Base-by-base conservation (phyloP, 2,329 filamentous ascomycete genomes). In the Fusarium keratoplasticum region DNA sequence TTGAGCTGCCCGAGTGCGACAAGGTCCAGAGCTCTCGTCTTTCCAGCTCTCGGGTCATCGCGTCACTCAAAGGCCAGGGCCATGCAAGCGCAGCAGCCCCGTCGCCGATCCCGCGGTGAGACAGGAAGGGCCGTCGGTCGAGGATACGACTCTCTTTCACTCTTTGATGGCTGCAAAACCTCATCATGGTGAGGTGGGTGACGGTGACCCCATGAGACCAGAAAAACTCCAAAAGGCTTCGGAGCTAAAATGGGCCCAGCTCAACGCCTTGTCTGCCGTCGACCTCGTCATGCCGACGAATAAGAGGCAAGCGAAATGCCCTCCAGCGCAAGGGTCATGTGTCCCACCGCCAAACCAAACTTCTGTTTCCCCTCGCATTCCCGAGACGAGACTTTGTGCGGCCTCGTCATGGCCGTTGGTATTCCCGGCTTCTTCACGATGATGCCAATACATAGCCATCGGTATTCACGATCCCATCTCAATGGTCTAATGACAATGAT, bases 141-240 rank as follows among this genome's bases (percentile, higher is more conserved):
- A 52, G 22, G n/a, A 55, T 31, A 36, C 35, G 14, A 55, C 25
- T 38, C 25, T 36, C 16, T 42, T n/a, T 22, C n/a, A 20, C n/a
- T 47, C 27, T 40, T 60, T 61, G 59, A 61, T 29, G 40, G 59
- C 18, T 25, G 42, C 25, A 27, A 47, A 22, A 50, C 22, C 29
- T 52, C 42, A 63, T 63, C 61, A 63, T 63, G 47, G 47, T 63
- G 44, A 63, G 60, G 60, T 52, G 16, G 25, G 42, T 38, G 42
- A 20, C n/a, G 25, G 42, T 29, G 42, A 40, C n/a, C 35, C 40
- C 60, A 62, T 62, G 60, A 52, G 63, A 71, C 25, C 40, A 54
- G 38, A 61, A 73, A 73, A 73, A 71, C 71, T 74, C 71, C 71
- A 73, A 73, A 71, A 74, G 61, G 70, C 67, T 73, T 73, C 67